Evolutionary conservation across 371 early-diverging fungal genomes (phyloP), one percentile per base, ranked within the genome.

Genomic region (Lichtheimia hyalospora): DNA sequence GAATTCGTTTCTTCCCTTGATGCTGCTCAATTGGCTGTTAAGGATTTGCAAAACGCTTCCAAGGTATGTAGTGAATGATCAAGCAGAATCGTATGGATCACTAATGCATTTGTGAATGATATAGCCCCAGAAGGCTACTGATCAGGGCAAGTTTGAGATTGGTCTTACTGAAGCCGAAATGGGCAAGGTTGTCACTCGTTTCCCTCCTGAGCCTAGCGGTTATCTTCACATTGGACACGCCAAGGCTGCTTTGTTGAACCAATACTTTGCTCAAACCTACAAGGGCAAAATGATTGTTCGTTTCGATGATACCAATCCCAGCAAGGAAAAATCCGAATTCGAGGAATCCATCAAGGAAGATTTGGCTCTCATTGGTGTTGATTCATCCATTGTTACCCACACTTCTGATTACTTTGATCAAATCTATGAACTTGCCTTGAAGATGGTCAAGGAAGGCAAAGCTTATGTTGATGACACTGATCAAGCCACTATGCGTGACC

Each of bases 251-350:
- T 81, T 99, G 46, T 74, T 99, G 61, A 99, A 99, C 84, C 89
- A 98, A 68, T 92, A 96, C 85, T 95, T 99, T 88, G 99, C 99
- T 7, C 79, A 90, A 18, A 74, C 77, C 34, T 95, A 97, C 78
- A 84, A 93, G 54, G 99, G 99, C 53, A 93, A 91, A 70, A 66
- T 99, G 69, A 91, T 99, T 57, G 81, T 99, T 49, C 92, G 99
- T 55, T 99, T 99, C 68, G 99, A 99, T 77, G 99, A 99, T 82
- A 99, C 99, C 56, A 99, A 99, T 77, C 99, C 99, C 14, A 79
- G 81, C 61, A 99, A 99, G 79, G 99, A 99, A 81, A 94, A 94
- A 85, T 67, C 66, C 21, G 97, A 98, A 78, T 99, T 92, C 63
- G 96, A 98, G 79, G 91, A 95, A 52, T 78, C 92, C 34, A 99